Evolutionary conservation across 2,329 filamentous ascomycete genomes (phyloP).

Genomic region (Neofusicoccum sp.): DNA sequence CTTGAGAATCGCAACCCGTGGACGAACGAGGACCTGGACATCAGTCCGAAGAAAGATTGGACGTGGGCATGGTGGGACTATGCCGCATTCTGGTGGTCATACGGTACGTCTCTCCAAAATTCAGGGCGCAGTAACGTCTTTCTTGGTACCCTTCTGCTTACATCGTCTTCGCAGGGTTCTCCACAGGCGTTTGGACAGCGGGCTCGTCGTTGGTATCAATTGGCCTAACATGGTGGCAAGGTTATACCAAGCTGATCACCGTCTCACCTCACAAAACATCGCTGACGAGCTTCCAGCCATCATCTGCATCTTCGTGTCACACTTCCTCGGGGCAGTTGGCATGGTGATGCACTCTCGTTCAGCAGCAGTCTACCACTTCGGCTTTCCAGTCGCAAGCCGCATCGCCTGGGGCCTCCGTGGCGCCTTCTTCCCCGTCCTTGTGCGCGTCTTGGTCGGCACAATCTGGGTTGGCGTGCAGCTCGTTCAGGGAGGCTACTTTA

Average conservation of each 20-base stretch:
- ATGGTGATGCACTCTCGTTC: neutral
- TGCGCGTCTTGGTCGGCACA: neutral
- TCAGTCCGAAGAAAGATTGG: conserved; percentile 20
- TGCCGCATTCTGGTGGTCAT: conserved; percentile 23
- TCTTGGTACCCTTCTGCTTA: neutral
- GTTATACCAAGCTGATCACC: too few species aligned
- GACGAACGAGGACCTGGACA: conserved; percentile 23
- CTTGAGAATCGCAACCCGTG: conserved; percentile 20
- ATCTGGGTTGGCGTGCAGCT: neutral
- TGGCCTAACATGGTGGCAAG: neutral
- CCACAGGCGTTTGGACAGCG: neutral
- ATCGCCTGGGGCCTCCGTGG: neutral
- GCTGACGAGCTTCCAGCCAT: too few species aligned
- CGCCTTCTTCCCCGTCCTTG: neutral
- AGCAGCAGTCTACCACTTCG: neutral
- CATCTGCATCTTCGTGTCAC: neutral
- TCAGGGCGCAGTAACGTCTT: too few species aligned
- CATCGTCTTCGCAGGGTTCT: neutral
- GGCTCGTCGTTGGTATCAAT: neutral
- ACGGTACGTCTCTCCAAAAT: too few species aligned
- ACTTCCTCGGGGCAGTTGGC: neutral
- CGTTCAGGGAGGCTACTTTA: neutral
- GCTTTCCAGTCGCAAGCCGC: neutral
- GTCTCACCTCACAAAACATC: too few species aligned
- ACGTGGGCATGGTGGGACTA: conserved; percentile 23